Evolutionary conservation across 106 monocot genomes (phyloP).

Genomic region (Chionographis japonica): DNA sequence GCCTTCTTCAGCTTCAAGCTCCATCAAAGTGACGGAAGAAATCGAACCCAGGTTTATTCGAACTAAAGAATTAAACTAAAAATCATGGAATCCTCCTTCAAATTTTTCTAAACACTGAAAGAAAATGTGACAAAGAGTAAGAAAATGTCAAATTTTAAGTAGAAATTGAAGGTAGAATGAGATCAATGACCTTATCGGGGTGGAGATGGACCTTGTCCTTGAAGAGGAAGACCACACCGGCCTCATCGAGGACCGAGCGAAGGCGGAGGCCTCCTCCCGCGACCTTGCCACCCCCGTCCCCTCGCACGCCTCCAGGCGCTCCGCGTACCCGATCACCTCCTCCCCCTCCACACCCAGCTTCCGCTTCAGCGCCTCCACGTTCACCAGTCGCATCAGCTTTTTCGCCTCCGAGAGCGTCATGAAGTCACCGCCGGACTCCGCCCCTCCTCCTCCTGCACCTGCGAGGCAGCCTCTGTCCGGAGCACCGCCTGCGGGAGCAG

Average conservation of each 20-base stretch:
- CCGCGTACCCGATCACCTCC: constrained; percentile 69
- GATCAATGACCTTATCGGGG: constrained; percentile 8
- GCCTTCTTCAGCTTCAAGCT: no score
- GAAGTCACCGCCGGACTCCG: not conserved
- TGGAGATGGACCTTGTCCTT: constrained; percentile 87
- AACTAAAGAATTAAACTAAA: no score
- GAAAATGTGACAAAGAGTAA: no score
- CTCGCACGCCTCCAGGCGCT: constrained; percentile 68
- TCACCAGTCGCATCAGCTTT: constrained; percentile 76
- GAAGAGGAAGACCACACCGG: constrained; percentile 87
- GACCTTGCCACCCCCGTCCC: constrained; percentile 52
- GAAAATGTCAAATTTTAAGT: no score
- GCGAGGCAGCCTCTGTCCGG: not conserved
- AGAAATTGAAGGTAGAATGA: no score
- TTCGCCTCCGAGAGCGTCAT: constrained; percentile 65
- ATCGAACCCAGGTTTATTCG: no score
- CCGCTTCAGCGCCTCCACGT: constrained; percentile 83
- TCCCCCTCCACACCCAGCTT: constrained; percentile 52
- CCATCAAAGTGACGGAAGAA: no score
- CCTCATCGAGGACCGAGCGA: constrained; percentile 77
- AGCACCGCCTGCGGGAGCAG: not conserved
- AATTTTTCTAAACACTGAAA: no score
- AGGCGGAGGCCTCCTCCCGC: constrained; percentile 59
- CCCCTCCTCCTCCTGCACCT: not conserved
- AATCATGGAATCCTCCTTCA: no score